Evolutionary conservation across 1,139 yeast genomes (phyloP).

Genomic region (Wickerhamiella pararugosa): DNA sequence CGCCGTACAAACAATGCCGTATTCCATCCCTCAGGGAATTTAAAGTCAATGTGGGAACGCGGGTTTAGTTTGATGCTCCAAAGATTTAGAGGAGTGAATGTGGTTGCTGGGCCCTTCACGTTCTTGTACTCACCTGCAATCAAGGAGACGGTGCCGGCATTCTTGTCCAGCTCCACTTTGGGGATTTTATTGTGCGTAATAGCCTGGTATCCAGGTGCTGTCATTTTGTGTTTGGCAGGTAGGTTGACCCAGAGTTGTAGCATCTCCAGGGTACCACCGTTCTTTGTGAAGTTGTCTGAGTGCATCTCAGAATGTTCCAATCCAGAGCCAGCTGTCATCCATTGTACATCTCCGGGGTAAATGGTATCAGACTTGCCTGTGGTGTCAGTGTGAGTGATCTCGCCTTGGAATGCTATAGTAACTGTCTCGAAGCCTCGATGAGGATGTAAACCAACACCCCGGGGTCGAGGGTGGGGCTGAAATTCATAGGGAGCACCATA

Average conservation of each 20-base stretch:
- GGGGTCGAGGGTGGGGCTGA: conserved; percentile 4
- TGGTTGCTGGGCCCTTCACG: neutral
- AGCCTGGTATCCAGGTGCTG: conserved; percentile 3
- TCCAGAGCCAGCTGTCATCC: conserved; percentile 91
- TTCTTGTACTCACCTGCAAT: conserved; percentile 6
- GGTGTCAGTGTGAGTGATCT: conserved; percentile 82
- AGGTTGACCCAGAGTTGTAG: conserved; percentile 7
- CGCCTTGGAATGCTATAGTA: conserved; percentile 58
- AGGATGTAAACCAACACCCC: conserved; percentile 38
- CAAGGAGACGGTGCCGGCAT: conserved; percentile 3
- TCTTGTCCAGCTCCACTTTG: neutral
- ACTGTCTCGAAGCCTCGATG: conserved; percentile 88
- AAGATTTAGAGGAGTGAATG: conserved; percentile 3
- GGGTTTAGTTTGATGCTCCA: conserved; percentile 1
- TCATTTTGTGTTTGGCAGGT: conserved; percentile 2
- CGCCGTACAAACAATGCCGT: conserved; percentile 3
- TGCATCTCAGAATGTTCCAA: conserved; percentile 57
- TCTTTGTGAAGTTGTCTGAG: conserved; percentile 5
- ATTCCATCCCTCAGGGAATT: neutral
- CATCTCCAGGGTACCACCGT: conserved; percentile 7
- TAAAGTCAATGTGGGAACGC: neutral
- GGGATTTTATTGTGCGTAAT: neutral
- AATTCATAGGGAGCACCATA: conserved; percentile 2
- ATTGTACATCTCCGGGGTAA: conserved; percentile 77
- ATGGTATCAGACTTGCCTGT: conserved; percentile 71